Conservation (phyloP, 2,329 filamentous ascomycete genomes). For the Ambrosiella cleistominuta region DNA sequence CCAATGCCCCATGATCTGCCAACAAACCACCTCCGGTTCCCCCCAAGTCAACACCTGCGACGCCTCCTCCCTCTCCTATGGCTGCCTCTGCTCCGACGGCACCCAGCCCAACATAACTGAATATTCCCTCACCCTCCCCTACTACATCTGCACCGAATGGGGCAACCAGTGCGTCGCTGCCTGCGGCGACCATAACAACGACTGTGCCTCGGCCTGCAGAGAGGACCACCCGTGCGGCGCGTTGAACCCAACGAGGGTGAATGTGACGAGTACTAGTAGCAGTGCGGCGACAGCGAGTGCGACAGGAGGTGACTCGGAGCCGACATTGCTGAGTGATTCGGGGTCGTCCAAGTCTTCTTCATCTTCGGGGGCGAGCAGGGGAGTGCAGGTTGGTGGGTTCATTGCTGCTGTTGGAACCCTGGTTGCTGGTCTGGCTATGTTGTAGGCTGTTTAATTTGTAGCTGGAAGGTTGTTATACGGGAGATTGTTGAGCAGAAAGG, state of each 20-base stretch:
- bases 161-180: constrained; percentile 46
- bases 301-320: not conserved
- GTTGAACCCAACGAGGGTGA: constrained; percentile 40
- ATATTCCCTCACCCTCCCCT: constrained; percentile 64
- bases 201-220: constrained; percentile 44
- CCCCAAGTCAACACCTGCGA: constrained; percentile 49
- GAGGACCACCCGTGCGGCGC: constrained; percentile 58
- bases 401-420: constrained; percentile 23
- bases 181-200: constrained; percentile 35
- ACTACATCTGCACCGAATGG: constrained; percentile 57
- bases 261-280: constrained; percentile 29
- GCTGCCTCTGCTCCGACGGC: constrained; percentile 53
- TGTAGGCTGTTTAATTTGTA: constrained; percentile 16
- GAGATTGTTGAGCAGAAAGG: not conserved
- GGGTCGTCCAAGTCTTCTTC: constrained; percentile 12
- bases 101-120: constrained; percentile 53
- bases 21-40: constrained; percentile 35
- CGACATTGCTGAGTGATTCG: constrained; percentile 9
- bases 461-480: not conserved
- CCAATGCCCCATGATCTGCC: constrained; percentile 56
- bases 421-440: constrained; percentile 25
- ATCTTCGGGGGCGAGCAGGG: not conserved
- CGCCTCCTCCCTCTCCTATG: constrained; percentile 43
- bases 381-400: constrained; percentile 23
- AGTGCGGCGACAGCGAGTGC: constrained; percentile 16